Evolutionary conservation across 2,329 filamentous ascomycete species (phyloP).

Genomic region (Juglanconis oblonga): DNA sequence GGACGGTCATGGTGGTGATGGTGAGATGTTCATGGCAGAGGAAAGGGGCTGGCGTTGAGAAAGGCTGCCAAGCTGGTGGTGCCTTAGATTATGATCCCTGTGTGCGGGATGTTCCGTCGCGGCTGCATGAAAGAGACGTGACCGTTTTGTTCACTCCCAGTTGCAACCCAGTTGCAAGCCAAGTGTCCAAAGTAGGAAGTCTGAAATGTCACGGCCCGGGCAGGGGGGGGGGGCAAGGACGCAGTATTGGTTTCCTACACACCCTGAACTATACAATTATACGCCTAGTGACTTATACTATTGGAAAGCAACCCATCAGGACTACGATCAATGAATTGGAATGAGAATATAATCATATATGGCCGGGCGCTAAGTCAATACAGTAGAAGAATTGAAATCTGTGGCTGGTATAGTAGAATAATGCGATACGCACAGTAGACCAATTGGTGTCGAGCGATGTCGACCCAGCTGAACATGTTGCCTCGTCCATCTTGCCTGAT

Average conservation of each 20-base stretch:
- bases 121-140: neutral
- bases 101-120: neutral
- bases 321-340: no score
- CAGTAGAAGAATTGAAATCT: neutral
- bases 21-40: neutral
- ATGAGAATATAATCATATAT: neutral
- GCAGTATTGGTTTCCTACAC: no score
- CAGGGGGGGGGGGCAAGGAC: no score
- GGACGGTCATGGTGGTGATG: conserved; percentile 6
- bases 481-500: no score
- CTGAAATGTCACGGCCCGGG: no score
- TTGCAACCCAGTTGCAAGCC: no score
- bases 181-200: no score
- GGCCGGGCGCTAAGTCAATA: neutral
- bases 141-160: neutral
- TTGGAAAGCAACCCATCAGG: no score
- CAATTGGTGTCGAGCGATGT: neutral
- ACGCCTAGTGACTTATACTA: no score
- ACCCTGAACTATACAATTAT: no score
- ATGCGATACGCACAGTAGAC: neutral
- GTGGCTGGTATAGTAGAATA: no score
- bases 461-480: no score
- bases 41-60: neutral
- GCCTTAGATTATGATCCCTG: neutral
- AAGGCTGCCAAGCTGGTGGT: neutral